Conservation (phyloP, 768 basidiomycete genomes). For the Hortiboletus campestris region DNA sequence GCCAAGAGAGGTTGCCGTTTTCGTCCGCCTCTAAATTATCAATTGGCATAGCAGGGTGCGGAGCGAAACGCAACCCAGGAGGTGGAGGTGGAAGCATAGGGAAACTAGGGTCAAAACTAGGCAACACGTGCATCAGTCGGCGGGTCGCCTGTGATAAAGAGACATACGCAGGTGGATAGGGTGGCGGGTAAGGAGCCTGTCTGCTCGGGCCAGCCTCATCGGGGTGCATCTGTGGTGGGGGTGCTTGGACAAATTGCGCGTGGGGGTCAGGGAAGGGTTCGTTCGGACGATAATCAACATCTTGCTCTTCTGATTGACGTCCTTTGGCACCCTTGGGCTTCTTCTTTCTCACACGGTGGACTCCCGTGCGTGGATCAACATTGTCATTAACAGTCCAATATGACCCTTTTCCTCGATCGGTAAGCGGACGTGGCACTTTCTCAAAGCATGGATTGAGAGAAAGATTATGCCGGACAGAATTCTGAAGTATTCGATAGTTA, state of each 20-base stretch:
- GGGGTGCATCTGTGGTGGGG: conserved; percentile 50
- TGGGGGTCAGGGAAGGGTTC: conserved; percentile 57
- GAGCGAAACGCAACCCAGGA: conserved; percentile 61
- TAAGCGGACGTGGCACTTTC: conserved; percentile 88
- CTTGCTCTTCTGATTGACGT: conserved; percentile 54
- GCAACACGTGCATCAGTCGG: conserved; percentile 13
- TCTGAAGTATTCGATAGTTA: conserved; percentile 45
- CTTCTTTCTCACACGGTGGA: conserved; percentile 87
- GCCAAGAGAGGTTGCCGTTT: conserved; percentile 79
- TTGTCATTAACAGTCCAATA: conserved; percentile 93
- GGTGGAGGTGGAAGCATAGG: conserved; percentile 54
- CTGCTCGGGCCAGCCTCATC: conserved; percentile 63
- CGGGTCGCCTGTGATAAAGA: not conserved
- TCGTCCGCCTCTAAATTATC: conserved; percentile 77
- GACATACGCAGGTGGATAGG: conserved; percentile 53
- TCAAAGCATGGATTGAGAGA: conserved; percentile 90
- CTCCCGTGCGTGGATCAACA: conserved; percentile 85
- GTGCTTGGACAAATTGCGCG: conserved; percentile 51
- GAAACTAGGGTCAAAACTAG: conserved; percentile 73
- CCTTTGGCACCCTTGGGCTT: conserved; percentile 60
- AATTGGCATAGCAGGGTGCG: conserved; percentile 55
- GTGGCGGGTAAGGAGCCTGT: conserved; percentile 58
- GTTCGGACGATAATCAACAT: conserved; percentile 62
- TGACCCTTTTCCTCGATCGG: conserved; percentile 86
- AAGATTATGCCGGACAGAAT: conserved; percentile 87